Conservation (phyloP, 2,329 filamentous ascomycete genomes). For the Calonectria hongkongensis region DNA sequence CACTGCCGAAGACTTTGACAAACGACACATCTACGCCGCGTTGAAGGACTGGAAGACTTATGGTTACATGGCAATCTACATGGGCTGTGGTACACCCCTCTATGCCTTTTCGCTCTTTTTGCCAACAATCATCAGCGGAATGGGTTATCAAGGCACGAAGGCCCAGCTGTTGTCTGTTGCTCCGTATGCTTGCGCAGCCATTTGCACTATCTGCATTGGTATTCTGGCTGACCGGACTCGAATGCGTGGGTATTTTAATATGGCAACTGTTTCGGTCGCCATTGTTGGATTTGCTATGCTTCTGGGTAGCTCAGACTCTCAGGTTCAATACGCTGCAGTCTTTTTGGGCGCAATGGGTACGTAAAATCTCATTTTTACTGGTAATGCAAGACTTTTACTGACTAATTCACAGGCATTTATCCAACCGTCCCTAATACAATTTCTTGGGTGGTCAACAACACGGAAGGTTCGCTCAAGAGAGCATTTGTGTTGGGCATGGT, state of each 20-base stretch:
- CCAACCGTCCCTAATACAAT: conserved; percentile 83
- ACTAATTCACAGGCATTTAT: conserved; percentile 75
- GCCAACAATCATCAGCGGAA: conserved; percentile 72
- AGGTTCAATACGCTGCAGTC: conserved; percentile 79
- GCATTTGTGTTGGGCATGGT: conserved; percentile 83
- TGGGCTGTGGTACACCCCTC: conserved; percentile 69
- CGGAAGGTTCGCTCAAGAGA: conserved; percentile 77
- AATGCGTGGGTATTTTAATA: conserved; percentile 80
- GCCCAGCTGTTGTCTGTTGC: conserved; percentile 76
- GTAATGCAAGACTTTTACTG: background rate
- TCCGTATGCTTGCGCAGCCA: conserved; percentile 76
- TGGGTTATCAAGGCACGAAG: conserved; percentile 59
- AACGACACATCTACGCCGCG: conserved; percentile 81
- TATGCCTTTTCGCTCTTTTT: conserved; percentile 74
- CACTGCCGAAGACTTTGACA: conserved; percentile 81
- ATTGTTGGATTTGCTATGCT: conserved; percentile 82
- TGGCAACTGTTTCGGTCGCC: conserved; percentile 75
- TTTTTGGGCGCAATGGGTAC: conserved; percentile 76
- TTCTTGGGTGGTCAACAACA: conserved; percentile 82
- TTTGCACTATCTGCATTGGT: conserved; percentile 78
- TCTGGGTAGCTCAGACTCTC: conserved; percentile 70
- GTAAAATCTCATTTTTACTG: background rate
- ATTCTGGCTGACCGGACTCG: conserved; percentile 79
- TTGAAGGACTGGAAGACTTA: conserved; percentile 86
- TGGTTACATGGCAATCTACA: conserved; percentile 68